phyloP scores from a whole-genome alignment of 257 asterid species.

The Nicotiana noctiflora region DNA sequence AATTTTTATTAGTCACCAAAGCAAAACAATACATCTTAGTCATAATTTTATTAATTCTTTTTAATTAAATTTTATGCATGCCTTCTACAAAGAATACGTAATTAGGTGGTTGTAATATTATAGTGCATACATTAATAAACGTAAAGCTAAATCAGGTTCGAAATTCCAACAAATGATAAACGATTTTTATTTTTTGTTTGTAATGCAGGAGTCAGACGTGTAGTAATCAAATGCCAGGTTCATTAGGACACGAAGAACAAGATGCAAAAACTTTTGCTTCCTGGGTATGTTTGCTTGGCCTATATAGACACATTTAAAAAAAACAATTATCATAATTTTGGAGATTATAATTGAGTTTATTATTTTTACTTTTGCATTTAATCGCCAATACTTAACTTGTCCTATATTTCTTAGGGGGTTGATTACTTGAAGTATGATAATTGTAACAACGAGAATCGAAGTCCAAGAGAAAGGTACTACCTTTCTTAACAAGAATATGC shows the following conservation, averaged over 20 bases:
- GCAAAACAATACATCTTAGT: not conserved
- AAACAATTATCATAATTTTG: not conserved
- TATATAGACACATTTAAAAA: not conserved
- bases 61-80: too few species aligned
- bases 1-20: too few species aligned
- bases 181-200: not conserved
- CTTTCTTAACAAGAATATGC: not conserved
- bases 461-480: conserved; percentile 11
- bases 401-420: conserved; percentile 40
- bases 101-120: too few species aligned
- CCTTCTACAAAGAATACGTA: too few species aligned
- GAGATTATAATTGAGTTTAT: not conserved
- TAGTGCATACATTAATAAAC: too few species aligned
- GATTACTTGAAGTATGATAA: conserved; percentile 96
- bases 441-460: conserved; percentile 44
- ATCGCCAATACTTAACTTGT: not conserved
- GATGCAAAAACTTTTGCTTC: conserved; percentile 94
- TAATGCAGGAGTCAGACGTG: conserved; percentile 56
- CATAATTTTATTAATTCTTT: not conserved
- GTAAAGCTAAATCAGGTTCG: not conserved
- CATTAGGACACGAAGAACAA: conserved; percentile 70
- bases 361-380: not conserved
- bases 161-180: too few species aligned
- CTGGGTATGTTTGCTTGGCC: conserved; percentile 42
- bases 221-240: conserved; percentile 76